These are phyloP conservation scores for Aspergillus biplanus DNA, from an alignment of 495 filamentous ascomycete species.

Conservation along the genomic window DNA sequence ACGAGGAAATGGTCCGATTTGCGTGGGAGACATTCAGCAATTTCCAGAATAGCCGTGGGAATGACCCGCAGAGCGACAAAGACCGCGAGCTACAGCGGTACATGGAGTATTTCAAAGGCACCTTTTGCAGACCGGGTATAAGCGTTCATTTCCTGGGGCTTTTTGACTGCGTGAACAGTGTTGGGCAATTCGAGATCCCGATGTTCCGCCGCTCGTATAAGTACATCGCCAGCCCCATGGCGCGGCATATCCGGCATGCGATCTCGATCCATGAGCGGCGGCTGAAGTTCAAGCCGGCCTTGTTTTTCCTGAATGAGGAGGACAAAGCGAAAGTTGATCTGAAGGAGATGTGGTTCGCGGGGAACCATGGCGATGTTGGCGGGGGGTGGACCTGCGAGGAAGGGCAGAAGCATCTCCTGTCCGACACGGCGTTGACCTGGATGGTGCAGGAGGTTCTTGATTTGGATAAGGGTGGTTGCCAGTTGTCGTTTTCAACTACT, in stretches of 20 bases:
- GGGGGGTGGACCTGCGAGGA: constrained; percentile 60
- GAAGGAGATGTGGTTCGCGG: constrained; percentile 74
- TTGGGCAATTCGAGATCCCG: constrained; percentile 35
- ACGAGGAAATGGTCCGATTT: constrained; percentile 83
- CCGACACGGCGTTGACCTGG: constrained; percentile 42
- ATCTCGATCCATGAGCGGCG: constrained; percentile 69
- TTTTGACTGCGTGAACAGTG: constrained; percentile 52
- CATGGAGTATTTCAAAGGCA: constrained; percentile 43
- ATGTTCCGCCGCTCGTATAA: constrained; percentile 22
- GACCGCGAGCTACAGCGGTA: constrained; percentile 31
- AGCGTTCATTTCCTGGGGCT: constrained; percentile 44
- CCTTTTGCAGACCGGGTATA: constrained; percentile 43
- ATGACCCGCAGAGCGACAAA: constrained; percentile 49
- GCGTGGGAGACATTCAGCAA: constrained; percentile 66
- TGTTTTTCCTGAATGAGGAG: constrained; percentile 57
- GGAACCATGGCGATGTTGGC: constrained; percentile 74
- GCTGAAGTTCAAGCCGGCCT: constrained; percentile 57
- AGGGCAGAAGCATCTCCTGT: constrained; percentile 25
- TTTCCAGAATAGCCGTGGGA: constrained; percentile 7
- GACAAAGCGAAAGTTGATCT: constrained; percentile 54
- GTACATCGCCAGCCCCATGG: constrained; percentile 36
- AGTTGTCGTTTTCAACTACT: constrained; percentile 13
- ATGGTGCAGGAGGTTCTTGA: constrained; percentile 40
- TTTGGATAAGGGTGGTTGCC: constrained; percentile 12
- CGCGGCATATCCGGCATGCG: constrained; percentile 60